Conservation (phyloP, 768 basidiomycete species). For the Pulveroboletus sp. region DNA sequence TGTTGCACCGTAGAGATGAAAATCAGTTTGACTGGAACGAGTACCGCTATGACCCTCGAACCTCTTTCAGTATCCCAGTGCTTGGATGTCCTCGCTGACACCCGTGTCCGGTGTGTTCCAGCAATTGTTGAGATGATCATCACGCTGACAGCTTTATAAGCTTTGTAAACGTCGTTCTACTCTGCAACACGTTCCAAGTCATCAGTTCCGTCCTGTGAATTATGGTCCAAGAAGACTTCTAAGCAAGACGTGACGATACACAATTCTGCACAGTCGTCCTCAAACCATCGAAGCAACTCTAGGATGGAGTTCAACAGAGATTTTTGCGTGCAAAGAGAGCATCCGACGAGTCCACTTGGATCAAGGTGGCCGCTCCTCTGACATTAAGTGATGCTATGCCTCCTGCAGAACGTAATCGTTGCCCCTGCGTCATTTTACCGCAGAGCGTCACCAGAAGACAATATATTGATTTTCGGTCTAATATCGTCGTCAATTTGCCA, state of each 20-base stretch:
- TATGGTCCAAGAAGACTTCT: slow-evolving; percentile 25
- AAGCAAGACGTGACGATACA: slow-evolving; percentile 10
- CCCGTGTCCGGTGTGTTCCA: slow-evolving; percentile 48
- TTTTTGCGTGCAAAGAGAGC: slow-evolving; percentile 11
- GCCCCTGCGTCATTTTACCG: slow-evolving; percentile 9
- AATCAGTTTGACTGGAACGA: slow-evolving; percentile 5
- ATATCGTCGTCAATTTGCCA: not conserved
- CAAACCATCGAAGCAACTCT: slow-evolving; percentile 8
- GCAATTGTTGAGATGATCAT: not conserved
- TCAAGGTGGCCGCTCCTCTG: not conserved
- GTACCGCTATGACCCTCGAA: not conserved
- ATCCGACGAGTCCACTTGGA: slow-evolving; percentile 1
- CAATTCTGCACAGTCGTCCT: not conserved
- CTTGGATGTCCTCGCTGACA: slow-evolving; percentile 45
- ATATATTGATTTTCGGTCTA: not conserved
- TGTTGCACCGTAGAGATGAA: not conserved
- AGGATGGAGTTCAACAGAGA: slow-evolving; percentile 17
- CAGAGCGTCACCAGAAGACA: not conserved
- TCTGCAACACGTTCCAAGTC: slow-evolving; percentile 65
- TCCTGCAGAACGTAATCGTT: slow-evolving; percentile 10
- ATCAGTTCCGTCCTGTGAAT: slow-evolving; percentile 45
- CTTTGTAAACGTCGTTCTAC: slow-evolving; percentile 57
- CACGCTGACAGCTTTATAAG: slow-evolving; percentile 36
- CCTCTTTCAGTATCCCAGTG: slow-evolving; percentile 12
- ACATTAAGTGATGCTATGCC: not conserved